Conservation (phyloP, 208 protist species). For the Leishmania mexicana region DNA sequence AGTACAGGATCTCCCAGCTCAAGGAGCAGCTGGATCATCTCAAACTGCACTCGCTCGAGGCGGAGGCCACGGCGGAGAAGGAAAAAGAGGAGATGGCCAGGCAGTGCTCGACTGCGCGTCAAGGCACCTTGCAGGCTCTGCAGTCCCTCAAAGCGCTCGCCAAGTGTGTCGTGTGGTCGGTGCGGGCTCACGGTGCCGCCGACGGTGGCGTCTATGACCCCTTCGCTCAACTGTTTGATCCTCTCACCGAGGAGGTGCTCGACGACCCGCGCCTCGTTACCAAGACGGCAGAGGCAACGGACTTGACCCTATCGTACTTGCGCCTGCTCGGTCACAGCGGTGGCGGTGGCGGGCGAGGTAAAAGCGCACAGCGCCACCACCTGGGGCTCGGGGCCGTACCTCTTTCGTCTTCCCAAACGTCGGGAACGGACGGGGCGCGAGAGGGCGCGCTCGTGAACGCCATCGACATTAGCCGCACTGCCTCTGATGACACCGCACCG, state of each 20-base stretch:
- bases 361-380: constrained; percentile 5
- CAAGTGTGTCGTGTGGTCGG: constrained; percentile 16
- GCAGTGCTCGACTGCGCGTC: constrained; percentile 25
- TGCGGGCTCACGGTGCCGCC: constrained; percentile 11
- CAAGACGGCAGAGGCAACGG: constrained; percentile 54
- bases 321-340: constrained; percentile 22
- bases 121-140: constrained; percentile 38
- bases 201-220: constrained; percentile 27
- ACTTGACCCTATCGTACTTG: constrained; percentile 36
- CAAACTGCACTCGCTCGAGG: constrained; percentile 32
- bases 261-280: constrained; percentile 53
- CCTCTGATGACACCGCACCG: constrained; percentile 1
- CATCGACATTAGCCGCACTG: constrained; percentile 4
- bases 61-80: constrained; percentile 21
- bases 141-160: constrained; percentile 37
- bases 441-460: constrained; percentile 1
- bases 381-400: neutral
- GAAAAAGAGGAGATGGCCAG: constrained; percentile 8
- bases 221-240: constrained; percentile 23
- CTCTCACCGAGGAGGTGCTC: constrained; percentile 31
- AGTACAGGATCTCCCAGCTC: constrained; percentile 58
- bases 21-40: constrained; percentile 48
- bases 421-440: neutral
- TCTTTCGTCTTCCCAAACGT: constrained; percentile 13
- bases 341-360: neutral